Percentiles rank a stretch among this genome's conserved stretches.
These are phyloP conservation scores for Cladosporium sp. DNA, from an alignment of 2,329 filamentous ascomycete genomes.

Conservation along the genomic window DNA sequence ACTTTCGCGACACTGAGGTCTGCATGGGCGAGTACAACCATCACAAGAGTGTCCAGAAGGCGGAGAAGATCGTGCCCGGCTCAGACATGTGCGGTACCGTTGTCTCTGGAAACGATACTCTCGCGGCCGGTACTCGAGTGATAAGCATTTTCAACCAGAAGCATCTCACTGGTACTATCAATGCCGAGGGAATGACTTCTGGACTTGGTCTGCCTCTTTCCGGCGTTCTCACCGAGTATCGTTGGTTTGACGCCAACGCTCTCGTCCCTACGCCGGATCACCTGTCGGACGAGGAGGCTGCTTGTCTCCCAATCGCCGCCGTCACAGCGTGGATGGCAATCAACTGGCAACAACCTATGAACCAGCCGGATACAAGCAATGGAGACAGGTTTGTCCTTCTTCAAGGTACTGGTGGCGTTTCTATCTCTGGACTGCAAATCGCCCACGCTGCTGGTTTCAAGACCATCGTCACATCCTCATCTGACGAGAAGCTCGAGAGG, in stretches of 20 bases:
- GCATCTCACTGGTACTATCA: conserved; percentile 57
- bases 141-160: conserved; percentile 59
- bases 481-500: conserved; percentile 49
- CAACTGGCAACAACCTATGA: conserved; percentile 56
- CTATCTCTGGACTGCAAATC: conserved; percentile 38
- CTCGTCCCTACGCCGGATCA: conserved; percentile 56
- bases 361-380: conserved; percentile 41
- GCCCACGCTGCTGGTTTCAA: conserved; percentile 41
- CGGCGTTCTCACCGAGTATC: conserved; percentile 57
- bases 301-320: conserved; percentile 57
- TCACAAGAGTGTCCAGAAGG: conserved; percentile 50
- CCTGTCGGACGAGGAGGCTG: conserved; percentile 56
- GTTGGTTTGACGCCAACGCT: conserved; percentile 54
- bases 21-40: conserved; percentile 64
- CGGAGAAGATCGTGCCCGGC: conserved; percentile 55
- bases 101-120: conserved; percentile 45
- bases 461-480: conserved; percentile 57
- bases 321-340: conserved; percentile 64
- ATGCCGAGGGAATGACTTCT: conserved; percentile 50
- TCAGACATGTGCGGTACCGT: conserved; percentile 68
- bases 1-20: conserved; percentile 55
- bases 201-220: conserved; percentile 59
- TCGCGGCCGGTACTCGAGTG: conserved; percentile 60
- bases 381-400: conserved; percentile 33
- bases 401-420: conserved; percentile 44